Base-by-base conservation (phyloP, 1,139 yeast species). In the Blastobotrys persicus region DNA sequence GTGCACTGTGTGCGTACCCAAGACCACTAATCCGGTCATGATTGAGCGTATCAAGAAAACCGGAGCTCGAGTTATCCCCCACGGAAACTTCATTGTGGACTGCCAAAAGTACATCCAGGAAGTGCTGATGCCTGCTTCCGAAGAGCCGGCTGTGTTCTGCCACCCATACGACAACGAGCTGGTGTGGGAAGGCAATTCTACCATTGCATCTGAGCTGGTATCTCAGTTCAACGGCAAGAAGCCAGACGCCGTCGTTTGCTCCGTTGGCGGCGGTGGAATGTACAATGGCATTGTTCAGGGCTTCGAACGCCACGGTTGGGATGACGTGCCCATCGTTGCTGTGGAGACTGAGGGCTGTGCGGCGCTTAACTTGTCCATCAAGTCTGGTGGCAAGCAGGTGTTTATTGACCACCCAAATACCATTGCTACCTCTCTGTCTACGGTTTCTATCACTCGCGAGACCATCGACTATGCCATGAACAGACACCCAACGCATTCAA, bases 231-330 rank as follows among this genome's bases (percentile, higher is more conserved):
- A 46, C 4, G 49, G 63, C 2, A 46, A 56, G 14, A 70, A 68
- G 43, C 71, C 85, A 7, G 80, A 77, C 57, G 87, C 83, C 0
- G 70, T 84, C 37, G 78, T 83, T 1, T 83, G 88, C 64, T 80
- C 88, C 33, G 80, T 82, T 42, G 92, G 91, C 9, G 92, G 91
- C 1, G 91, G 89, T 12, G 91, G 91, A 1, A 70, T 85, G 45
- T 82, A 77, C 67, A 77, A 77, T 60, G 91, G 92, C 0, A 65
- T 85, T 3, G 78, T 81, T 33, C 71, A 72, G 51, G 91, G 89
- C 0, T 65, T 84, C 49, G 63, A 70, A 34, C 68, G 71, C 39
- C 67, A 76, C 53, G 64, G 68, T 1, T 60, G 79, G 57, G 52
- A 63, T 17, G 64, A 69, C 35, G 74, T 79, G 1, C 80, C 82